Base-by-base conservation (phyloP, 2,329 filamentous ascomycete genomes). In the Phialemoniopsis sp. region DNA sequence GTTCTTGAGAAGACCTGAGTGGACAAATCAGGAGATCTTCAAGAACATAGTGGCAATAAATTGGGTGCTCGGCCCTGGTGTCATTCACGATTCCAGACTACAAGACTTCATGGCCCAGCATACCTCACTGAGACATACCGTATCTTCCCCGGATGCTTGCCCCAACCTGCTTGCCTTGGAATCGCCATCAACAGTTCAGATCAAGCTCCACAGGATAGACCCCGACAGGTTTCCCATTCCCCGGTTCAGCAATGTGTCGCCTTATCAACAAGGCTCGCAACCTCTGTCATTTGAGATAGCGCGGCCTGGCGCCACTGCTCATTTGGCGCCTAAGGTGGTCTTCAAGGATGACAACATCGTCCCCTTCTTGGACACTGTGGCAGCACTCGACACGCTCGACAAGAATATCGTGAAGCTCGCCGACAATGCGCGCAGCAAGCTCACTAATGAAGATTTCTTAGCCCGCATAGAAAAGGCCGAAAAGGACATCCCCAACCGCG, bases 1-100 rank as follows among this genome's bases (percentile, higher is more conserved):
- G 6, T 72, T 96, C 38, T 52, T 95, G 32, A 66, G 70, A 29
- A 77, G 88, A 26, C 72, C 81, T 4, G 91, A 96, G 58, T 90
- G 87, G 81, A 66, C 71, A 14, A 76, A 77, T 29, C 52, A 68
- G 10, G 66, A 77, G 21, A 66, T 94, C 28, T 28, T 33, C 28
- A 26, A 26, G 14, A 77, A 82, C 36, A 60, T 96, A 34, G 67
- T 73, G 34, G 73, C 74, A 31, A 76, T 94, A 36, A 77, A 93
- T 50, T 98, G 93, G 91, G 81, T 88, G 17, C 72, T 96, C 18
- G 88, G 87, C 1, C 70, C 73, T 5, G 80, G 76, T 3, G 71
- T 97, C 13, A 67, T 73, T 7, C 66, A 73, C 4, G 76, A 93
- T 56, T 54, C 73, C 10, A 70, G 70, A 16, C 61, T 98, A 14